A percentile compares a stretch with the other conserved stretches of the same genome.
These are phyloP conservation scores for Limnomonas spitsbergensis DNA, from an alignment of 139 green algal species.

Conservation along the genomic window DNA sequence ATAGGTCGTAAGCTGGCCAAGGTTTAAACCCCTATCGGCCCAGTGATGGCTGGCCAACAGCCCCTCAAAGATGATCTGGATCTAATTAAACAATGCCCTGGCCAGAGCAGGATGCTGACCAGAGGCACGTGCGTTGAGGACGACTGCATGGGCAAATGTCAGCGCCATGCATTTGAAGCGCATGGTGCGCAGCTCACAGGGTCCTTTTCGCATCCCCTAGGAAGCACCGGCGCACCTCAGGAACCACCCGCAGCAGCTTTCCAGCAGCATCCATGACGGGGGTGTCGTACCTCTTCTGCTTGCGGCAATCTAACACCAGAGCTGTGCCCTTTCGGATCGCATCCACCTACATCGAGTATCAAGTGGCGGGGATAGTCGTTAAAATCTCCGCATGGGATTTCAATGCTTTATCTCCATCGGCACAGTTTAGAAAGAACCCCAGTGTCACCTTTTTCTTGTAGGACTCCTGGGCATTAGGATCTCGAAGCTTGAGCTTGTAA, in stretches of 20 bases:
- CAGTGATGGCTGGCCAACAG: too few species aligned
- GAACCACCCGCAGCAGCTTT: constrained; percentile 53
- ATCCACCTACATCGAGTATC: constrained; percentile 42
- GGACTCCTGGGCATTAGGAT: constrained; percentile 53
- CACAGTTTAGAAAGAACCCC: background rate
- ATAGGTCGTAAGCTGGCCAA: too few species aligned
- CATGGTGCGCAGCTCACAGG: too few species aligned
- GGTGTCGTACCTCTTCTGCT: constrained; percentile 36
- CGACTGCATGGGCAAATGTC: too few species aligned
- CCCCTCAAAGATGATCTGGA: too few species aligned
- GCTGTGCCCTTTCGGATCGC: constrained; percentile 49
- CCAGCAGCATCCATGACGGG: constrained; percentile 41
- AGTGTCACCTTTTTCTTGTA: constrained; percentile 59
- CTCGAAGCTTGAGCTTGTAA: constrained; percentile 47
- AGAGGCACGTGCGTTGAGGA: too few species aligned
- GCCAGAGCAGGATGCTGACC: too few species aligned
- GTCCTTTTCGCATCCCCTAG: too few species aligned
- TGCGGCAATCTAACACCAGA: constrained; percentile 44
- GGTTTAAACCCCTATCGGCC: too few species aligned
- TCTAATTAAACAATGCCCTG: too few species aligned
- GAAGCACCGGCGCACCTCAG: constrained; percentile 71
- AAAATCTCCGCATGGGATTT: background rate
- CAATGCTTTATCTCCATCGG: background rate
- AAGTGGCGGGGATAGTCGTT: background rate
- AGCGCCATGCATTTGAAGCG: too few species aligned